Evolutionary conservation across 768 basidiomycete species (phyloP).

Genomic region (Tubosaeta brunneosetosa): DNA sequence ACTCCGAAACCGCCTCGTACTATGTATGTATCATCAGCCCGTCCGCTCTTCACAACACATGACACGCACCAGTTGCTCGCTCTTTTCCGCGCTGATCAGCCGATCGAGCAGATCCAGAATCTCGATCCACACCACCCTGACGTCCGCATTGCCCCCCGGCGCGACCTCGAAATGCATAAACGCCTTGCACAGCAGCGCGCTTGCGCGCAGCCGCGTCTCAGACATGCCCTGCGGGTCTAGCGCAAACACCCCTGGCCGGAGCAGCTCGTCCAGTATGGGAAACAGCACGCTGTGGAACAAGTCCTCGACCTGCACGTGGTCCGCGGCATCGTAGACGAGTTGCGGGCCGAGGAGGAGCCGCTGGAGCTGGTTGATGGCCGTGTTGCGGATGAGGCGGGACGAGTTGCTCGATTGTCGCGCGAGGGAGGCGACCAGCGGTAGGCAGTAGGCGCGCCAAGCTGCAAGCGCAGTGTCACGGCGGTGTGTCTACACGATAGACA

Average conservation of each 20-base stretch:
- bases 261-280: conserved; percentile 85
- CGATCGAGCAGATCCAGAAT: conserved; percentile 86
- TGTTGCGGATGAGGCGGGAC: conserved; percentile 79
- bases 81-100: conserved; percentile 79
- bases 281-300: conserved; percentile 88
- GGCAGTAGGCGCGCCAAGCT: conserved; percentile 76
- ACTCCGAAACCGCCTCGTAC: conserved; percentile 95
- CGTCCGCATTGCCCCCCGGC: conserved; percentile 57
- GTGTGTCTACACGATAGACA: no score
- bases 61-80: conserved; percentile 70
- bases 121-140: conserved; percentile 78
- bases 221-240: conserved; percentile 84
- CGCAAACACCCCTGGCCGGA: conserved; percentile 75
- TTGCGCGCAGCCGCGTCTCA: conserved; percentile 84
- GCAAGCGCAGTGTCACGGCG: conserved; percentile 11
- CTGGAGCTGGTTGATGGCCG: conserved; percentile 75
- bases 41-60: neutral
- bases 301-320: conserved; percentile 65
- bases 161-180: conserved; percentile 92
- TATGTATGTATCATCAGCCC: conserved; percentile 29
- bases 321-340: conserved; percentile 52
- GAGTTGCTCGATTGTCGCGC: conserved; percentile 80
- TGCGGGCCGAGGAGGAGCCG: conserved; percentile 79
- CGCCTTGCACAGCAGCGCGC: conserved; percentile 87
- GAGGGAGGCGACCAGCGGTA: conserved; percentile 71